Evolutionary conservation across 805 yeast genomes (phyloP), one percentile per base, ranked within the genome.

Genomic region (Lipomyces oligophaga): DNA sequence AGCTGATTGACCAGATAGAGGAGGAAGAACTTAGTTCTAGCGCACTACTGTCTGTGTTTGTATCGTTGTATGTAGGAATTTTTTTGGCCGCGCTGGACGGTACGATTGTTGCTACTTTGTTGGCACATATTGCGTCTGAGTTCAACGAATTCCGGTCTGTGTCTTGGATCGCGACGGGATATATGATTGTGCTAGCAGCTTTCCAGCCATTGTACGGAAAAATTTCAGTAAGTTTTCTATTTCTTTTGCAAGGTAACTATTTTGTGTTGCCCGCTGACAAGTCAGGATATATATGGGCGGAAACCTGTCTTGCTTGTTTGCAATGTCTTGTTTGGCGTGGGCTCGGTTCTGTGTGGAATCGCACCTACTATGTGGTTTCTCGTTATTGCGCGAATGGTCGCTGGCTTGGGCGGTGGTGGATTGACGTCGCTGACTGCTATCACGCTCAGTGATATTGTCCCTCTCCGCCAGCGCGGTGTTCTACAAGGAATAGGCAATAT

Each of bases 341-440:
- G 81, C 19, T 75, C 79, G 58, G 57, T 71, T 11, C 45, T 75
- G 22, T 75, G 79, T 45, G 89, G 84, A 0, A 33, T 50, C 16
- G 46, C 59, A 10, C 49, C 49, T 4, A 21, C 30, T 11, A 30
- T 54, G 27, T 43, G 51, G 52, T 37, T 44, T 31, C 48, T 58
- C n/a, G 55, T 59, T 2, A 32, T 28, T 27, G 62, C 60, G 0
- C 72, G 95, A 57, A 81, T 85, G 51, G 71, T 87, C 41, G 80
- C 94, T 21, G 96, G 96, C 16, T 75, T 84, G 45, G 96, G 96
- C 10, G 95, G 95, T n/a, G 93, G 95, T 4, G 96, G 96, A 1
- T 76, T 87, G 60, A 78, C 81, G 41, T 74, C 89, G 0, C 68
- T 86, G 56, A 76, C 85, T 15, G 81, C 95, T 5, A 83, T 87